These are phyloP conservation scores for Paecilomyces formosus DNA, from an alignment of 2,329 filamentous ascomycete genomes.

Conservation along the genomic window DNA sequence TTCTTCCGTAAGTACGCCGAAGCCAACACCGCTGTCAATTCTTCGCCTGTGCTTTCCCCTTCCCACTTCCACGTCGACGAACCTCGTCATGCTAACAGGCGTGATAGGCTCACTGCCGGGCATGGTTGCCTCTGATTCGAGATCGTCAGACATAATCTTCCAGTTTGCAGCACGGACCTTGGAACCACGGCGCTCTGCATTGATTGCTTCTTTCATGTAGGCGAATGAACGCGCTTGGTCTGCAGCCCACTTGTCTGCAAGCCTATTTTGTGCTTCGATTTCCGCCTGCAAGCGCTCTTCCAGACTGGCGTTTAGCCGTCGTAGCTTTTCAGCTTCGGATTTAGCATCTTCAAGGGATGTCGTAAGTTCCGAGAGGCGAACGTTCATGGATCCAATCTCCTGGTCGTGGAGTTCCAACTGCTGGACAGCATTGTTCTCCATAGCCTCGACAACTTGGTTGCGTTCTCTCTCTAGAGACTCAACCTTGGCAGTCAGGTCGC, in stretches of 20 bases:
- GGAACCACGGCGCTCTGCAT: slow-evolving; percentile 29
- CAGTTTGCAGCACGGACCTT: slow-evolving; percentile 35
- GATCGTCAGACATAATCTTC: slow-evolving; percentile 29
- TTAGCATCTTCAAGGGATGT: slow-evolving; percentile 30
- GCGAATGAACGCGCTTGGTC: slow-evolving; percentile 26
- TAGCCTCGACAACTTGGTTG: slow-evolving; percentile 11
- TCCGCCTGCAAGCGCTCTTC: slow-evolving; percentile 31
- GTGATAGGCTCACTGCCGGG: slow-evolving; percentile 35
- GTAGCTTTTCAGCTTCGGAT: slow-evolving; percentile 28
- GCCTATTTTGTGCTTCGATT: slow-evolving; percentile 25
- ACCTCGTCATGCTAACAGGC: slow-evolving; percentile 33
- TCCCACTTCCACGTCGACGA: slow-evolving; percentile 34
- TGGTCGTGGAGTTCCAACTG: slow-evolving; percentile 22
- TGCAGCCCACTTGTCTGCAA: slow-evolving; percentile 25
- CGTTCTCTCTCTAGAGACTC: slow-evolving; percentile 26
- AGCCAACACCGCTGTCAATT: slow-evolving; percentile 34
- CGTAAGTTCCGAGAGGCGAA: slow-evolving; percentile 31
- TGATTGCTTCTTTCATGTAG: slow-evolving; percentile 29
- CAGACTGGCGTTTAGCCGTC: slow-evolving; percentile 26
- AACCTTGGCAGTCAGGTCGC: slow-evolving; percentile 27
- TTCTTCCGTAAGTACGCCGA: slow-evolving; percentile 18
- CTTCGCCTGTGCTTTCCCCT: slow-evolving; percentile 27
- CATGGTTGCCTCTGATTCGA: slow-evolving; percentile 21
- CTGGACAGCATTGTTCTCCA: slow-evolving; percentile 16
- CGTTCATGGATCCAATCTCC: slow-evolving; percentile 33